These are phyloP conservation scores for Cercospora beticola DNA, from an alignment of 2,329 filamentous ascomycete species.

Conservation along the genomic window DNA sequence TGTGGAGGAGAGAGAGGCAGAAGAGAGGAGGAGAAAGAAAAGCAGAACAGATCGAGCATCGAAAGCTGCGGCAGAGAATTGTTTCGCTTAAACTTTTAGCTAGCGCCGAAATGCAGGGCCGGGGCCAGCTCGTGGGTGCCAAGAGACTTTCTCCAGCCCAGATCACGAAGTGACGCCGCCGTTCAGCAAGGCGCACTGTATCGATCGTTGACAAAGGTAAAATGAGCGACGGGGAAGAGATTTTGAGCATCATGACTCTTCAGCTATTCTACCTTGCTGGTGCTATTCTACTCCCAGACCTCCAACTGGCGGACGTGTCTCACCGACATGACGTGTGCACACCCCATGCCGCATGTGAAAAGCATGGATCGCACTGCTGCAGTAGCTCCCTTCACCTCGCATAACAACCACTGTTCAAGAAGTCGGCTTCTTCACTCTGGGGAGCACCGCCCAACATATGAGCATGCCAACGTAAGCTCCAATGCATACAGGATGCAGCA, in stretches of 20 bases:
- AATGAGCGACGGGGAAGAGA: neutral
- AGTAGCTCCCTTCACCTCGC: neutral
- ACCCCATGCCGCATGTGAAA: neutral
- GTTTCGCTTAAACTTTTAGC: conserved; percentile 3
- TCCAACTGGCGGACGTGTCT: neutral
- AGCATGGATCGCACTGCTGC: neutral
- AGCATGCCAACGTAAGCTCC: conserved; percentile 65
- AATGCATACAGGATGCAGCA: conserved; percentile 66
- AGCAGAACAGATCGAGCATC: neutral
- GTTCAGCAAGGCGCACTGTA: neutral
- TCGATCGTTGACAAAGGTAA: conserved; percentile 1
- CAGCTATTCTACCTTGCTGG: neutral
- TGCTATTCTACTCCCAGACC: neutral
- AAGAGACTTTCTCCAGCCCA: neutral
- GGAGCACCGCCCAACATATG: conserved; percentile 62
- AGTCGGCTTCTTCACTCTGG: conserved; percentile 53
- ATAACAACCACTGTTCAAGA: neutral
- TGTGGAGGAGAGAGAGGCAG: conserved; percentile 8
- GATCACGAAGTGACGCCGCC: conserved; percentile 10
- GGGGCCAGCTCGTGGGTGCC: neutral
- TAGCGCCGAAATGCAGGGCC: neutral
- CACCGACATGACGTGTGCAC: neutral
- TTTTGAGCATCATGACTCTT: neutral
- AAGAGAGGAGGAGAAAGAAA: conserved; percentile 1
- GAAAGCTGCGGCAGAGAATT: conserved; percentile 8